A percentile compares a stretch with the other conserved stretches of the same genome.
Evolutionary conservation across 768 basidiomycete genomes (phyloP).

Genomic region (Lactarius psammicola): DNA sequence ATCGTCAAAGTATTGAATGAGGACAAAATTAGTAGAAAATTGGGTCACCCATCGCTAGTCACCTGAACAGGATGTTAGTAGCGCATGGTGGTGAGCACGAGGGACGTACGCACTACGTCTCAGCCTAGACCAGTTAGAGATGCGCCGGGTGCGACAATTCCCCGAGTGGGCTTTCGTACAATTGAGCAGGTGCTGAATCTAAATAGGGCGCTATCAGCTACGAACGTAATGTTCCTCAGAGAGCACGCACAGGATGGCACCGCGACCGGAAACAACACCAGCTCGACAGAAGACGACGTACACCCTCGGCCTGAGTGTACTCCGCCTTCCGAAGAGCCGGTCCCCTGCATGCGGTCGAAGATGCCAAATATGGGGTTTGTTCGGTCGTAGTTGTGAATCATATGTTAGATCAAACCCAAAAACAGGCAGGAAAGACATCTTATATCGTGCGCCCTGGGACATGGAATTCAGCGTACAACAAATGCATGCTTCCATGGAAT

Average conservation of each 20-base stretch:
- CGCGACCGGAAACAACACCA: background rate
- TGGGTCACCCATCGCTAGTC: background rate
- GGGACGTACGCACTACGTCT: background rate
- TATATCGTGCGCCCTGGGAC: background rate
- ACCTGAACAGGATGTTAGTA: background rate
- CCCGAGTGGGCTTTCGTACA: background rate
- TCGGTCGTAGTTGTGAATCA: background rate
- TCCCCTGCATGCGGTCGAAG: background rate
- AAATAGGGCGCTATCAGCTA: background rate
- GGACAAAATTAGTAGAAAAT: background rate
- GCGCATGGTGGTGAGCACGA: background rate
- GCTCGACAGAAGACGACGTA: background rate
- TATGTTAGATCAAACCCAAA: background rate
- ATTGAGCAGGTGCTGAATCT: background rate
- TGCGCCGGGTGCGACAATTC: background rate
- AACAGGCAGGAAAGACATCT: too few relatives aligned
- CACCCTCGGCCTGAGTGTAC: slow-evolving; percentile 19
- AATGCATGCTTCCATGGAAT: background rate
- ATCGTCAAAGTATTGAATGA: background rate
- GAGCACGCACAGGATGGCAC: background rate
- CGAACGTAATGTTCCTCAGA: background rate
- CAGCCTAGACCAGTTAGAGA: background rate
- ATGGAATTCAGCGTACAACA: background rate
- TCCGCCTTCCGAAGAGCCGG: background rate
- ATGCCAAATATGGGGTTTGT: background rate